Evolutionary conservation across 805 yeast genomes (phyloP).

Genomic region (Yamadazyma insecticola): DNA sequence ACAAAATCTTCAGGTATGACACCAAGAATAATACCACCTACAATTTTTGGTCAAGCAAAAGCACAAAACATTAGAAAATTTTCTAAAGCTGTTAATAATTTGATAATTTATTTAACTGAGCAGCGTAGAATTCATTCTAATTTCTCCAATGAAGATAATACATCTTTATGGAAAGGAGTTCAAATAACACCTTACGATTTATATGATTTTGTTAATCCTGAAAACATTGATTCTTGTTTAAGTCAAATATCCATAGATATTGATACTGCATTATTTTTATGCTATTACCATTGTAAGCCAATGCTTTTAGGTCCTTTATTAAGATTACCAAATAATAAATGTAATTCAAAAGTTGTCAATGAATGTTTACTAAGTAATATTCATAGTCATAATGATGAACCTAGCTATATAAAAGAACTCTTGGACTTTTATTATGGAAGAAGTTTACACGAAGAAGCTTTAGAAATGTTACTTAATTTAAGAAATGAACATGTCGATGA

Average conservation of each 20-base stretch:
- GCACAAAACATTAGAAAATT: conserved; percentile 21
- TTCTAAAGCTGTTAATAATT: conserved; percentile 32
- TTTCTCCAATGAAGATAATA: conserved; percentile 29
- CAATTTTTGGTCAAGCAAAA: conserved; percentile 11
- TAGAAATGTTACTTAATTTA: conserved; percentile 48
- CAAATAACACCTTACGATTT: conserved; percentile 39
- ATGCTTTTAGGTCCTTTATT: conserved; percentile 79
- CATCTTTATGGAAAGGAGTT: conserved; percentile 40
- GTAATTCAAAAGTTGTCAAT: conserved; percentile 63
- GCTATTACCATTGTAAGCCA: conserved; percentile 66
- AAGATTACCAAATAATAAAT: conserved; percentile 64
- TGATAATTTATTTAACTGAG: conserved; percentile 48
- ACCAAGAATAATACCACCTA: conserved; percentile 6
- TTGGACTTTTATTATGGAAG: conserved; percentile 74
- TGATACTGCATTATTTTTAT: conserved; percentile 74
- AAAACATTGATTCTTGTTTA: conserved; percentile 17
- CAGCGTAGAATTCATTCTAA: conserved; percentile 45
- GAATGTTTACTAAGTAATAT: conserved; percentile 41
- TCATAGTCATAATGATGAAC: conserved; percentile 19
- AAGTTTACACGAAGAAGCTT: conserved; percentile 58
- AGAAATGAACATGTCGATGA: conserved; percentile 15
- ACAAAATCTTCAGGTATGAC: conserved; percentile 1
- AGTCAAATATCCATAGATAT: conserved; percentile 42
- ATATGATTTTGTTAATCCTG: conserved; percentile 24
- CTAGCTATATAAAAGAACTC: conserved; percentile 56